These are phyloP conservation scores for Filosporella fistucella DNA, from an alignment of 495 filamentous ascomycete genomes.

Conservation along the genomic window DNA sequence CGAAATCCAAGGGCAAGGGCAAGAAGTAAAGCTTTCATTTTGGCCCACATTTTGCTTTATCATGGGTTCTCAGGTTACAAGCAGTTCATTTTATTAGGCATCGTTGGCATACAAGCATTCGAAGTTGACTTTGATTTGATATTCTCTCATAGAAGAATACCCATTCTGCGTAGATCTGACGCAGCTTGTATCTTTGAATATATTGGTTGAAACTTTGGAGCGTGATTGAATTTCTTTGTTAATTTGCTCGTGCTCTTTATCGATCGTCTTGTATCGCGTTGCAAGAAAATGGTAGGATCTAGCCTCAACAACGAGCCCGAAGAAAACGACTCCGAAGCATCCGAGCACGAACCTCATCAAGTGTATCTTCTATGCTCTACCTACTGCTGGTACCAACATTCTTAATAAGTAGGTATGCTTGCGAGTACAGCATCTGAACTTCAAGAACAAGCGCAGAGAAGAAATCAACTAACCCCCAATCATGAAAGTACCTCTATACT, in stretches of 20 bases:
- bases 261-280: not conserved
- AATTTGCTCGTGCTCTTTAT: not conserved
- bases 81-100: not conserved
- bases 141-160: slow-evolving; percentile 10
- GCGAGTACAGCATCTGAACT: too few relatives aligned
- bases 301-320: too few relatives aligned
- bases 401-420: too few relatives aligned
- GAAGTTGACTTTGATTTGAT: not conserved
- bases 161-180: slow-evolving; percentile 4
- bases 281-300: not conserved
- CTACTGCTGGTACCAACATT: too few relatives aligned
- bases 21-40: slow-evolving; percentile 20
- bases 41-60: not conserved
- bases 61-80: not conserved
- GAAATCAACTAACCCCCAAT: too few relatives aligned
- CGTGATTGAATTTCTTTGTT: not conserved
- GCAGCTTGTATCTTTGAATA: not conserved
- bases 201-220: not conserved
- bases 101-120: slow-evolving; percentile 2
- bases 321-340: too few relatives aligned
- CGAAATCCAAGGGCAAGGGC: slow-evolving; percentile 21
- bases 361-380: too few relatives aligned
- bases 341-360: too few relatives aligned
- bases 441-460: too few relatives aligned
- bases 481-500: too few relatives aligned